A percentile compares a stretch with the other conserved stretches of the same genome.
phyloP scores from a whole-genome alignment of 441 rosid genomes.

The Melastoma candidum region DNA sequence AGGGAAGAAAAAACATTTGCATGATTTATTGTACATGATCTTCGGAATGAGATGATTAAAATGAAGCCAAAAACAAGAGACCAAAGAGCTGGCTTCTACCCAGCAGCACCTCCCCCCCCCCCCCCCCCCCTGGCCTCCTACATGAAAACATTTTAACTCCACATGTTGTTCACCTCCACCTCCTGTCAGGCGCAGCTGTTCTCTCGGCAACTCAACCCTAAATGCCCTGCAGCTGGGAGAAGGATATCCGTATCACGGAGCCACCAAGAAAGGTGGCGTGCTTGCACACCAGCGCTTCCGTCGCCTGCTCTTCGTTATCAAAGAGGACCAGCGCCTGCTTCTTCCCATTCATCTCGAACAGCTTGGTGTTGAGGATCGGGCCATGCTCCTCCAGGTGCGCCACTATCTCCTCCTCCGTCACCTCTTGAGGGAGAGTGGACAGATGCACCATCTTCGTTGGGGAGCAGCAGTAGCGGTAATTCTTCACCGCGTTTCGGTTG shows the following conservation, averaged over 20 bases:
- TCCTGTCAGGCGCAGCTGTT: too few relatives aligned
- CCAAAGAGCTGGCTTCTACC: too few relatives aligned
- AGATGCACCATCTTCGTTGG: slow-evolving; percentile 95
- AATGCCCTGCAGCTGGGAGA: slow-evolving; percentile 90
- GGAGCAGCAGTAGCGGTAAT: slow-evolving; percentile 94
- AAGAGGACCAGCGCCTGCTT: slow-evolving; percentile 86
- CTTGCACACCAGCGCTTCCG: slow-evolving; percentile 90
- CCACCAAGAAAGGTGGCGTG: slow-evolving; percentile 77
- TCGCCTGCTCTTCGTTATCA: slow-evolving; percentile 86
- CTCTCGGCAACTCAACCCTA: slow-evolving; percentile 15
- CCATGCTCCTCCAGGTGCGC: slow-evolving; percentile 81
- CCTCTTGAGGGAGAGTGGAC: slow-evolving; percentile 86
- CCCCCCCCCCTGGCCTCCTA: too few relatives aligned
- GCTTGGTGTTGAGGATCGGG: slow-evolving; percentile 51
- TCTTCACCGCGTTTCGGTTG: slow-evolving; percentile 95
- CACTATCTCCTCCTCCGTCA: slow-evolving; percentile 71
- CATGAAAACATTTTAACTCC: too few relatives aligned
- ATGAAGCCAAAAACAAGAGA: too few relatives aligned
- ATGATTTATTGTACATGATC: too few relatives aligned
- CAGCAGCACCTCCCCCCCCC: too few relatives aligned
- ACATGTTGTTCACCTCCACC: too few relatives aligned
- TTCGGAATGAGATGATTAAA: too few relatives aligned
- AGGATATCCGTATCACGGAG: slow-evolving; percentile 81
- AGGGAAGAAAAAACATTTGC: too few relatives aligned
- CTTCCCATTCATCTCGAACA: slow-evolving; percentile 94